These are phyloP conservation scores for Asterella californica DNA, from an alignment of 225 moss, liverwort and hornwort genomes.

Conservation along the genomic window DNA sequence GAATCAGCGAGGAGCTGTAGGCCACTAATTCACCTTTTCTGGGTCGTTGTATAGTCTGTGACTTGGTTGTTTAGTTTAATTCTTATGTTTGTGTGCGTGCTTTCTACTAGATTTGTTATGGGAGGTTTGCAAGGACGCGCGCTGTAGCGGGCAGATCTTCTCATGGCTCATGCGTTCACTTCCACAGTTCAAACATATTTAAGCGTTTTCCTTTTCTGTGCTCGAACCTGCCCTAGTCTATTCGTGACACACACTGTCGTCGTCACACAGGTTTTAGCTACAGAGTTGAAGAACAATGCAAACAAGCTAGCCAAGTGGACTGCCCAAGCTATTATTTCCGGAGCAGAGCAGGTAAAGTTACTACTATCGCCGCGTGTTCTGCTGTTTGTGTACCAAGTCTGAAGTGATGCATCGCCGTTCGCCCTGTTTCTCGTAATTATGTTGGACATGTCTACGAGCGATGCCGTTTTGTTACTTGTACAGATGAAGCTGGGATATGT, in stretches of 20 bases:
- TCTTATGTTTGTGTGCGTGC: neutral
- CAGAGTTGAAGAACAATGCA: constrained; percentile 95
- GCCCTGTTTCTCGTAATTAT: neutral
- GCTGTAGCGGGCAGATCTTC: too few relatives aligned
- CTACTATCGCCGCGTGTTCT: neutral
- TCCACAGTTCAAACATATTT: too few relatives aligned
- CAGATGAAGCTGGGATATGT: constrained; percentile 99
- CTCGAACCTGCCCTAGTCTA: neutral
- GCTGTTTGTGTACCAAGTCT: neutral
- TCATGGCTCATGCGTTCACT: too few relatives aligned
- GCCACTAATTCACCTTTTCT: constrained; percentile 13
- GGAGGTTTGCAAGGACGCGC: too few relatives aligned
- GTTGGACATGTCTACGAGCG: neutral
- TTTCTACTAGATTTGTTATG: neutral
- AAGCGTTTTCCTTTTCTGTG: too few relatives aligned
- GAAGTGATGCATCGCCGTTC: neutral
- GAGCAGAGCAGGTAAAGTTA: constrained; percentile 84
- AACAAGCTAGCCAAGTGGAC: constrained; percentile 99
- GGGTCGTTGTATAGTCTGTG: neutral
- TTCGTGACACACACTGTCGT: neutral
- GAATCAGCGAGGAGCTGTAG: constrained; percentile 95
- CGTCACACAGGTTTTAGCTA: constrained; percentile 68
- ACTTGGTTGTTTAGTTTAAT: neutral
- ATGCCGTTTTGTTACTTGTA: neutral
- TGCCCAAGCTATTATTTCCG: constrained; percentile 91